Evolutionary conservation across 192 early-diverging fungal species (phyloP), one percentile per base, ranked within the genome.

Genomic region (Backusella circina): DNA sequence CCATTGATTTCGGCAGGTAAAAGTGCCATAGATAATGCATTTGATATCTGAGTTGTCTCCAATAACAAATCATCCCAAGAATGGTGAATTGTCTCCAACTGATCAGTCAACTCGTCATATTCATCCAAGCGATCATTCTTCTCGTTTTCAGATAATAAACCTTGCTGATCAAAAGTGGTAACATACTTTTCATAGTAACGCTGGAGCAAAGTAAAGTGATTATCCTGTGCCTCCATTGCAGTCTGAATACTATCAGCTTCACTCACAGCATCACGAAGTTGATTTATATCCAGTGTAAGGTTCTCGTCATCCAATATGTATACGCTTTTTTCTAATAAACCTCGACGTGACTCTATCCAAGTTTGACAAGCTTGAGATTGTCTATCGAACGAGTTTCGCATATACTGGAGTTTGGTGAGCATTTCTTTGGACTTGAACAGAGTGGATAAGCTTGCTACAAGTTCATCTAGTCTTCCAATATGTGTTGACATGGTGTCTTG

Each of bases 251-350:
- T 77, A 28, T 72, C 76, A 1, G 71, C 70, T 57, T 50, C 39
- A 54, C 76, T 70, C 18, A 77, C 51, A 18, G 64, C 76, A 36
- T 77, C 69, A 21, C 76, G 54, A 36, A 77, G 26, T 18, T 47
- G 64, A 35, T 65, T 37, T 66, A 72, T 69, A 44, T 71, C 64
- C 12, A 69, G 23, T 8, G 71, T 50, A 23, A 57, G 33, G 28
- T 50, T 51, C 26, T 75, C 74, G 21, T 67, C 64, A 21, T 38
- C 66, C 21, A 69, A 15, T 7, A 75, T 28, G 23, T 65, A 31
- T 6, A 66, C 74, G 18, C 44, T 41, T 6, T 50, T 75, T n/a
- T 69, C 41, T 30, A 75, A n/a, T 57, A 75, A 54, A 5, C 36
- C 31, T 10, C 38, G 47, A 9, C 74, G 33, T 28, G 67, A 38